A percentile compares a stretch with the other conserved stretches of the same genome.
These are phyloP conservation scores for Solanum clarkiae DNA, from an alignment of 257 asterid genomes.

Conservation along the genomic window DNA sequence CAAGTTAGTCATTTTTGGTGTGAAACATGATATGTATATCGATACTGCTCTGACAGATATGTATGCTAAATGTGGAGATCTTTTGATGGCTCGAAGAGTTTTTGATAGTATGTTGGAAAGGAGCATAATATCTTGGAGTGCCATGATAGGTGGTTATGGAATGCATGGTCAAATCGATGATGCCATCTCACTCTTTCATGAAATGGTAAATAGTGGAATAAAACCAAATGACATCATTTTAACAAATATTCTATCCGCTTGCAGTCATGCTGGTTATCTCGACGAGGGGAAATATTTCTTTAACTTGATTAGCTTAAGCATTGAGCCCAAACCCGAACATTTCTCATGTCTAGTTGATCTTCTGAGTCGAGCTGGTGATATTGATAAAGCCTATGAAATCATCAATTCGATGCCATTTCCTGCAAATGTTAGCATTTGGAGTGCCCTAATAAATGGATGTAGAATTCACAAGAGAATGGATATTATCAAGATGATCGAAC, in stretches of 20 bases:
- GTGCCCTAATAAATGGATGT: conserved; percentile 75
- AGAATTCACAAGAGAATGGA: conserved; percentile 74
- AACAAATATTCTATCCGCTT: conserved; percentile 71
- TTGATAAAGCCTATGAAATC: conserved; percentile 50
- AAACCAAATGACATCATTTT: conserved; percentile 58
- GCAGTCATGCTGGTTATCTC: conserved; percentile 76
- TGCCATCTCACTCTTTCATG: conserved; percentile 34
- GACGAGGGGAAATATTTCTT: conserved; percentile 60
- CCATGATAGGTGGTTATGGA: conserved; percentile 70
- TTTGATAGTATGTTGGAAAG: conserved; percentile 40
- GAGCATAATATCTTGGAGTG: conserved; percentile 73
- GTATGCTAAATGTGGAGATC: conserved; percentile 86
- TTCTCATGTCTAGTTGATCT: conserved; percentile 81
- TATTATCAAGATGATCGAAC: conserved; percentile 33
- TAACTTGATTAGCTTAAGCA: conserved; percentile 32
- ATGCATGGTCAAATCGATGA: conserved; percentile 62
- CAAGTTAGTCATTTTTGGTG: conserved; percentile 42
- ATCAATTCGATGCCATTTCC: conserved; percentile 48
- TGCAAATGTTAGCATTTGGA: conserved; percentile 63
- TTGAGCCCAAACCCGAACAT: conserved; percentile 57
- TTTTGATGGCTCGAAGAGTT: conserved; percentile 43
- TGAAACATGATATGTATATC: conserved; percentile 37
- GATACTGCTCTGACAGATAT: conserved; percentile 57
- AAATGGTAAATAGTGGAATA: conserved; percentile 52
- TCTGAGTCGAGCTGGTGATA: conserved; percentile 76